phyloP scores from a whole-genome alignment of 164 flowering plant species.

The Nymphaea colorata region DNA sequence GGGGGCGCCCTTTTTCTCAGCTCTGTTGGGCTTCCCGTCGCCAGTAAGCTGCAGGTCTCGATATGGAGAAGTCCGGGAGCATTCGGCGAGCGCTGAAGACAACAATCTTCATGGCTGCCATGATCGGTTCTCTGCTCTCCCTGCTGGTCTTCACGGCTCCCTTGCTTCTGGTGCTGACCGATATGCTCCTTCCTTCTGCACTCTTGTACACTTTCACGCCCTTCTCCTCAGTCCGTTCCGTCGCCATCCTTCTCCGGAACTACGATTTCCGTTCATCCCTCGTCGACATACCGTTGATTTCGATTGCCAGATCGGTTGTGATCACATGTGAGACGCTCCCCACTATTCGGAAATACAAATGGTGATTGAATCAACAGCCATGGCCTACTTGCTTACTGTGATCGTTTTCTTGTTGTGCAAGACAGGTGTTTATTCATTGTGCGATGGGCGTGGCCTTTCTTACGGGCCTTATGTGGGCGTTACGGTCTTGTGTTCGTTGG shows the following conservation, averaged over 20 bases:
- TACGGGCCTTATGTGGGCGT: no score
- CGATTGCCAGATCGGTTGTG: not conserved
- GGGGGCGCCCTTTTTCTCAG: not conserved
- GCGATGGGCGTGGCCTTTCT: not conserved
- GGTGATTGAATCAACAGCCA: no score
- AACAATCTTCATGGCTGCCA: not conserved
- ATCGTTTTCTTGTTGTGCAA: not conserved
- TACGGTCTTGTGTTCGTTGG: not conserved
- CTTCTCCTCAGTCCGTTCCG: not conserved
- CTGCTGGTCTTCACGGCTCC: not conserved
- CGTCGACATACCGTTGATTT: not conserved
- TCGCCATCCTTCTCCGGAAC: not conserved
- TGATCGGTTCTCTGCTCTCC: not conserved
- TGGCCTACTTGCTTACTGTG: not conserved
- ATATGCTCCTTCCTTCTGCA: not conserved
- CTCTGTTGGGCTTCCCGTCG: no score
- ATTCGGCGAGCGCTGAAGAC: not conserved
- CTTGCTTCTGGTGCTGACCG: not conserved
- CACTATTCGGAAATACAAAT: no score
- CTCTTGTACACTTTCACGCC: not conserved
- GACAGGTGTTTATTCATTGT: not conserved
- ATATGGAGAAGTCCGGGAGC: not conserved
- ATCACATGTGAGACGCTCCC: not conserved
- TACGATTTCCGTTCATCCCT: not conserved
- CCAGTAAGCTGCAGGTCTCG: not conserved